Evolutionary conservation across 2,329 filamentous ascomycete genomes (phyloP), one percentile per base, ranked within the genome.

Genomic region (Metarhizium robertsii): DNA sequence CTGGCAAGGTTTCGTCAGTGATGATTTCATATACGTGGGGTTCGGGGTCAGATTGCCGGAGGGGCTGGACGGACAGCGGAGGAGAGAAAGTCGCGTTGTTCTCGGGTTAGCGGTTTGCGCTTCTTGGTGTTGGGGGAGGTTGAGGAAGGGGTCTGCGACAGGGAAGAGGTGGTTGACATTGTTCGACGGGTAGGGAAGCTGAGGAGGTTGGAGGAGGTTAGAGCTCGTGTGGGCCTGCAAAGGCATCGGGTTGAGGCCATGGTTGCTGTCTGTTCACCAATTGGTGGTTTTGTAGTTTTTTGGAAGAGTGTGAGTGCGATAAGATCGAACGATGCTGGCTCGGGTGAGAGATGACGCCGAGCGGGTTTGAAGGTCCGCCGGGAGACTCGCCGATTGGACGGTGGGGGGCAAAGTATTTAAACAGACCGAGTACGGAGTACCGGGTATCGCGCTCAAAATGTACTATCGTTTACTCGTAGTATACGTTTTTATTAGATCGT

Each of bases 51-150:
- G 42, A 11, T 47, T 34, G 25, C 18, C 13, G 52, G 5, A 25
- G 2, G 18, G 29, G 36, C 30, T 36, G 32, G 34, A 64, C 79
- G 61, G 74, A 86, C 83, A 16, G 90, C 90, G 32, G 86, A 82
- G 57, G 88, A 85, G 51, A 95, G 83, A 65, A 87, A 95, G 55
- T 86, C 79, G 57, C 83, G 80, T 66, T 95, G 90, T 58, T 83
- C 78, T 60, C 80, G 72, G 34, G 84, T 89, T 50, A 94, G 75
- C 10, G 85, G 79, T 67, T 86, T 83, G 58, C 67, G 75, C 63
- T 72, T 74, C 61, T 70, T 69, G 53, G 67, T 51, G 51, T 29
- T 29, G 30, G 14, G 6, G 30, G 18, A 6, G 4, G 55, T 16
- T 16, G 53, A 47, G 25, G 52, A 3, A 25, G 42, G 47, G 13